Base-by-base conservation (phyloP, 345 rosid genomes). In the Salix koriyanagi region DNA sequence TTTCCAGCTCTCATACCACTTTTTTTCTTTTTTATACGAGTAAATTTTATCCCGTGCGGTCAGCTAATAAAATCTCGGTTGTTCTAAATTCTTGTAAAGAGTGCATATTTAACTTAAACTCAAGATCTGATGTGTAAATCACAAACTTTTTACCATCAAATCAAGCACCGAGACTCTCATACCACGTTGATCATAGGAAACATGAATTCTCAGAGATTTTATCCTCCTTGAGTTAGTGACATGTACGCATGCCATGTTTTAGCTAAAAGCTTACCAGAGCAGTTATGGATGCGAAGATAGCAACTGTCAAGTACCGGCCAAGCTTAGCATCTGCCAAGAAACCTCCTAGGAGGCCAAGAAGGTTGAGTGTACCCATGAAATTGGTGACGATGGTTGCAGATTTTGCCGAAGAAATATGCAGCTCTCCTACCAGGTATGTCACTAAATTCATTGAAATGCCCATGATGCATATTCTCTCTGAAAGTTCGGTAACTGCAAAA, bases 321-420 rank as follows among this genome's bases (percentile, higher is more conserved):
- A 95, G 91, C 73, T 86, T 91, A 39, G 99, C 96, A 67, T 95
- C 99, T 6, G 99, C 99, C 71, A 95, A 71, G 87, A 95, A 95
- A 25, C 99, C 99, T 48, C 97, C 94, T 0, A 93, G 90, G 50
- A 95, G 91, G 41, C 97, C 97, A 7, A 95, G 87, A 62, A 91
- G 90, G 76, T 91, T 90, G 77, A 93, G 97, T 42, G 97, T 89
- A 44, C 99, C 99, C 91, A 95, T 81, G 90, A 93, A 95, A 79
- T 93, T 91, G 78, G 97, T 95, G 16, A 90, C 93, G 30, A 91
- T 84, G 69, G 85, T 93, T 26, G 97, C 97, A 26, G 99, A 93
- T 85, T 89, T 86, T 3, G 99, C 89, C 2, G 96, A 84, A 72
- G 96, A 42, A 70, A 95, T 80, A 78, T 95, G 97, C 89, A 95